A percentile compares a stretch with the other conserved stretches of the same genome.
Evolutionary conservation across 768 basidiomycete species (phyloP).

Genomic region (Mycena vitilis): DNA sequence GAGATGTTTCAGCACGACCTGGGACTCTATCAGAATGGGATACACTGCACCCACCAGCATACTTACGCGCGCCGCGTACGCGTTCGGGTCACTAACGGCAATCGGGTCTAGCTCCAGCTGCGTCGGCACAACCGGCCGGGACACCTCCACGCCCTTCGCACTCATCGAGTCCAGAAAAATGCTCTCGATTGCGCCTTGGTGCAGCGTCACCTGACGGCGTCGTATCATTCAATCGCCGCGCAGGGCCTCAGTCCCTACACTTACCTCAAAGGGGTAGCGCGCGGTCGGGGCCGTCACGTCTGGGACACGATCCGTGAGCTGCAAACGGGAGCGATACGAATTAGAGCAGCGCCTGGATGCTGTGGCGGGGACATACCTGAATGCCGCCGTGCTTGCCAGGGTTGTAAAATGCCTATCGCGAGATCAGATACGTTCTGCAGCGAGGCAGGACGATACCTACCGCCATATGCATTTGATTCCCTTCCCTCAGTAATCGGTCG

Average conservation of each 20-base stretch:
- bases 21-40: not conserved
- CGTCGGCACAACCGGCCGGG: conserved; percentile 60
- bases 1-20: conserved; percentile 61
- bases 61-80: conserved; percentile 54
- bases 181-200: conserved; percentile 73
- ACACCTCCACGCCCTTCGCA: conserved; percentile 58
- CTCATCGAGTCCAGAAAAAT: conserved; percentile 70
- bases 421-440: not conserved
- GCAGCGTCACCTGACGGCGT: conserved; percentile 59
- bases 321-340: conserved; percentile 2
- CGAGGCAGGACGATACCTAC: conserved; percentile 53
- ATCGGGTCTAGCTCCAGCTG: conserved; percentile 60
- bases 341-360: too few relatives aligned
- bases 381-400: conserved; percentile 70
- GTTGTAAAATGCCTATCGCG: conserved; percentile 77
- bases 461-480: conserved; percentile 75
- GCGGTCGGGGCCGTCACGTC: conserved; percentile 73
- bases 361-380: conserved; percentile 53
- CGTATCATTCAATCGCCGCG: not conserved
- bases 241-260: not conserved
- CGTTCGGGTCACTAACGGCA: conserved; percentile 55
- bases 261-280: conserved; percentile 78
- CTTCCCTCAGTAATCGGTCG: conserved; percentile 70
- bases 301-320: conserved; percentile 73
- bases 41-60: conserved; percentile 28